Evolutionary conservation across 495 filamentous ascomycete species (phyloP), one percentile per base, ranked within the genome.

Genomic region (Tricharina praecox): DNA sequence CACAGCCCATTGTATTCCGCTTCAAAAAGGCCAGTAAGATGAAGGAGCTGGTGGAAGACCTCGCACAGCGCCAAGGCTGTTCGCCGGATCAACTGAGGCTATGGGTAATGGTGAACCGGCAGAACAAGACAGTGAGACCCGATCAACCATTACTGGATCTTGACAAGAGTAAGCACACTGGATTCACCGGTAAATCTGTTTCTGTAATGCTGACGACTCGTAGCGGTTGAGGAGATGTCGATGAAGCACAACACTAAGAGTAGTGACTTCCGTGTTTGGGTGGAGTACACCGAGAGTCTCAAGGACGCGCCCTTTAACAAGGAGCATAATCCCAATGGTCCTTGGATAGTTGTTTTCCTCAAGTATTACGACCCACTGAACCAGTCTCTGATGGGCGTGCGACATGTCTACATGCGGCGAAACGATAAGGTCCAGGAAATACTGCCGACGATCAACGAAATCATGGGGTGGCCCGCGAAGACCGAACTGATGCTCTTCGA

Each of bases 41-140:
- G 20, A 62, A 75, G 23, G 82, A 93, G 2, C 71, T 96, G 50
- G 73, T 76, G 8, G 63, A 71, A 32, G 65, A 65, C 25, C 69
- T 94, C 44, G 87, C 80, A 0, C 66, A 73, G 18, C 2, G 32
- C 68, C 16, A 62, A 76, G 40, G 74, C 80, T 43, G 23, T n/a
- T 11, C 7, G 41, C 67, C 76, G 2, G 72, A 73, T 34, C 70
- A 71, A 25, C 63, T 96, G 18, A 76, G 90, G 23, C 71, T 93
- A 36, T 96, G 90, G 92, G 76, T 82, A 32, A 93, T 99, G 85
- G 92, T 99, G 0, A 95, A 93, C 56, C 82, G 90, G 8, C 90
- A 99, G 58, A 99, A 99, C 60, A 94, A 93, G 66, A 96, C 90
- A 0, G 79, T 81, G 35, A 74, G 90, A 21, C 90, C 92, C 0